Evolutionary conservation across 108 stramenopile genomes (phyloP), one percentile per base, ranked within the genome.

Genomic region (Pseudonitzschia delicatissima): DNA sequence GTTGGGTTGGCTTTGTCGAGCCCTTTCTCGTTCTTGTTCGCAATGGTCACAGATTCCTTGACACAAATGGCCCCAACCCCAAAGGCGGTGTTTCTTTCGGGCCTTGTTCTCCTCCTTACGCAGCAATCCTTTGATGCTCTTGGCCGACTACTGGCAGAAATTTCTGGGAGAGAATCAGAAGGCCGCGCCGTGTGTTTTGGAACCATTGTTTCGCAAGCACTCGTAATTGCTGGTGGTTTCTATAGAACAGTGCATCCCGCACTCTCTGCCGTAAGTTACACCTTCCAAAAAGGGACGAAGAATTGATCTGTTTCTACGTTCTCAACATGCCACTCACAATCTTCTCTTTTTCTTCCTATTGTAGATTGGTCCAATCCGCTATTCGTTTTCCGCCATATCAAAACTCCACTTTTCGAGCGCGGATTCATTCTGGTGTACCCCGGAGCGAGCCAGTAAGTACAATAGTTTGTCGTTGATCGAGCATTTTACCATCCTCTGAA

Each of bases 401-500:
- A 48, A 48, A 23, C 47, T 48, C 17, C 17, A 17, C 7, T 23
- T 21, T 48, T 48, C 20, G 8, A 48, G 47, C 47, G 20, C 47
- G 21, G 47, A 21, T 23, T 48, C 47, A 17, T 48, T 48, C 23
- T 48, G 47, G 47, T 48, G 47, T 48, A 48, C 47, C 21, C 47
- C 47, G 4, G 47, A 48, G 7, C 47, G 47, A 23, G 47, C 47
- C 23, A 2, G 47, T 48, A 48, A 48, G 47, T 21, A 39, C 6
- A 39, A 39, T 11, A 8, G 23, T 2, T 48, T 48, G 13, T 23
- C 47, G 20, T 18, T 21, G 20, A 48, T 48, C 47, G 2, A 39
- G 37, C 37, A 17, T 21, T 17, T 48, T 18, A 48, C 47, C 20
- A n/a, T n/a, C n/a, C n/a, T n/a, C n/a, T n/a, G n/a, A n/a, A n/a